Conservation (phyloP, 139 green algal species). For the Zygnema cylindricum region DNA sequence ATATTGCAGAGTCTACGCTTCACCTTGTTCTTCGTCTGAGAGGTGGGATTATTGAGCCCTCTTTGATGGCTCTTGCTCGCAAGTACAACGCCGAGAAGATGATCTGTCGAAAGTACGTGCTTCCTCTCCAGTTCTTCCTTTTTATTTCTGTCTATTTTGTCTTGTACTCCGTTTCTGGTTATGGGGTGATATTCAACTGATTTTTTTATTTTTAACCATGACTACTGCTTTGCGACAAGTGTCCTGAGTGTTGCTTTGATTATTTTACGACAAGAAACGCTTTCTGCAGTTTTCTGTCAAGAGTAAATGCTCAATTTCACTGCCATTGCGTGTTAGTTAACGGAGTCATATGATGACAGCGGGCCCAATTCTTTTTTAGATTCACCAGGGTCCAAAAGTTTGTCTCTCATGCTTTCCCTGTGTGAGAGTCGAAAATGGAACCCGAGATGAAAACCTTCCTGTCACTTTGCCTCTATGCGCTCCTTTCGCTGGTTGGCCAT, state of each 20-base stretch:
- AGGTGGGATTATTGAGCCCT: constrained; percentile 99
- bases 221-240: too few relatives aligned
- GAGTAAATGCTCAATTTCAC: too few relatives aligned
- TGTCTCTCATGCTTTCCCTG: constrained; percentile 13
- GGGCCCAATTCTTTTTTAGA: not conserved
- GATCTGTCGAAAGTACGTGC: constrained; percentile 95
- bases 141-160: too few relatives aligned
- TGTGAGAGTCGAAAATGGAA: constrained; percentile 37
- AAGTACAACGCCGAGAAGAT: constrained; percentile 99
- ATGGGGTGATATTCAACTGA: too few relatives aligned
- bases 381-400: constrained; percentile 24
- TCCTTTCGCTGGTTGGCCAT: not conserved
- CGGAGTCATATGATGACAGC: too few relatives aligned
- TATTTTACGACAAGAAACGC: too few relatives aligned
- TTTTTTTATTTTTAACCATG: too few relatives aligned
- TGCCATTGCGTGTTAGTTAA: too few relatives aligned
- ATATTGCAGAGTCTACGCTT: constrained; percentile 91
- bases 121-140: too few relatives aligned
- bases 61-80: constrained; percentile 92
- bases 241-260: too few relatives aligned
- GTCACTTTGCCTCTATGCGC: constrained; percentile 36
- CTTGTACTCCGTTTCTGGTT: too few relatives aligned
- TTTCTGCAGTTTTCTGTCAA: too few relatives aligned
- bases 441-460: constrained; percentile 10
- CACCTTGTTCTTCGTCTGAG: constrained; percentile 97